Evolutionary conservation across 176 grass and related monocot species (phyloP), one percentile per base, ranked within the genome.

Genomic region (Oryza glaberrima): DNA sequence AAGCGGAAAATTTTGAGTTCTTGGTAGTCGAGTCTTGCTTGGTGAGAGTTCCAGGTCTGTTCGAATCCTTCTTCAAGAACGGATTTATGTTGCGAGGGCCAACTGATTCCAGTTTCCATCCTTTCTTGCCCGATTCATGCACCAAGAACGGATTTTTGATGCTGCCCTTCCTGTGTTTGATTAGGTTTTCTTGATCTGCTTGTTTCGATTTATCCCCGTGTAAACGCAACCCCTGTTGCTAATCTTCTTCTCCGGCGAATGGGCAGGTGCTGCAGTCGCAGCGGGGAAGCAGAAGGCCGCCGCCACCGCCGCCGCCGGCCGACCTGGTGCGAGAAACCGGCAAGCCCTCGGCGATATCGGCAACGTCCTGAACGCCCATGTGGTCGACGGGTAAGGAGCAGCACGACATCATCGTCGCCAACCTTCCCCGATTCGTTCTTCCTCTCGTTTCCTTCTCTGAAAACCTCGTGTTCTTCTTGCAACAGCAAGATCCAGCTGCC

Each of bases 341-440:
- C 66, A 61, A 68, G 90, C 72, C 6, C 85, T 95, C 1, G 90
- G 81, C 28, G 90, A 98, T 16, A 98, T 98, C 76, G 92, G 95
- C 52, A 98, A 98, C 61, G 34, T 92, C 2, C 76, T 76, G 32
- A 70, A 83, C 9, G 11, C 69, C 67, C 41, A 60, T 9, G 88
- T 68, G 28, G 20, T 66, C 40, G 80, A 84, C 58, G 81, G 81
- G 90, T 80, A 74, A 92, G 82, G 41, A 44, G 17, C 34, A 44
- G 17, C 34, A 11, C 20, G 22, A 65, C 25, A 52, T 9, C 23
- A 54, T 9, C 23, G 26, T 23, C 36, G 0, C 6, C 9, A 8
- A 11, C 1, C 67, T 14, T 11, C 54, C 52, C 41, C 6, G 7
- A 43, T 25, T 10, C 1, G 11, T 77, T 49, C 41, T 40, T 82